Conservation (phyloP, 73 alveolate genomes). For the Vitrella brassicaformis region DNA sequence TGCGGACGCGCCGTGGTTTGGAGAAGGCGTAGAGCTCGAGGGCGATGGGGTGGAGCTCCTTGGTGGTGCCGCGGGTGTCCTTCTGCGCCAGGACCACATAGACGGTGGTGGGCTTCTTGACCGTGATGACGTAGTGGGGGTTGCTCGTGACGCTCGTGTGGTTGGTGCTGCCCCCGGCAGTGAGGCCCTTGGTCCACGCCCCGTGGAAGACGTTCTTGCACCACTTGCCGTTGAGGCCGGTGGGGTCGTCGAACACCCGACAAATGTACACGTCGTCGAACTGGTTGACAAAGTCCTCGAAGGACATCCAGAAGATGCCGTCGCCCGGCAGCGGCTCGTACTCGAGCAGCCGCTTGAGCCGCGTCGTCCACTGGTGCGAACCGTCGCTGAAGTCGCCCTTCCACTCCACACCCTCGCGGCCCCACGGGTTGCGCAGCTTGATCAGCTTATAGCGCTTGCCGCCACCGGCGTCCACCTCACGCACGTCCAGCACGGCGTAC, state of each 20-base stretch:
- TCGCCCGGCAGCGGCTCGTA: slow-evolving; percentile 20
- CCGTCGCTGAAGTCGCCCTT: slow-evolving; percentile 42
- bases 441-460: slow-evolving; percentile 48
- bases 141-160: background rate
- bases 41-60: background rate
- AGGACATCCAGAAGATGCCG: slow-evolving; percentile 72
- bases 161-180: background rate
- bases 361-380: slow-evolving; percentile 29
- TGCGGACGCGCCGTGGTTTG: background rate
- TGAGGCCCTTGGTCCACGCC: background rate
- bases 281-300: slow-evolving; percentile 51
- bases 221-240: slow-evolving; percentile 2
- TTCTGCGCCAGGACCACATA: background rate
- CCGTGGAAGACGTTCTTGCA: background rate
- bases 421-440: slow-evolving; percentile 88
- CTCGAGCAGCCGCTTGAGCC: slow-evolving; percentile 15
- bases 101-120: background rate
- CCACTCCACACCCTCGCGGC: slow-evolving; percentile 60
- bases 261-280: slow-evolving; percentile 44
- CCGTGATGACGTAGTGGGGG: background rate
- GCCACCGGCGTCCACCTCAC: slow-evolving; percentile 66
- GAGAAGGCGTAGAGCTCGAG: background rate
- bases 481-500: slow-evolving; percentile 58
- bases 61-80: background rate
- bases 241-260: slow-evolving; percentile 26